Evolutionary conservation across 2,329 filamentous ascomycete genomes (phyloP), one percentile per base, ranked within the genome.

Genomic region (Drechslerella coelobrocha): DNA sequence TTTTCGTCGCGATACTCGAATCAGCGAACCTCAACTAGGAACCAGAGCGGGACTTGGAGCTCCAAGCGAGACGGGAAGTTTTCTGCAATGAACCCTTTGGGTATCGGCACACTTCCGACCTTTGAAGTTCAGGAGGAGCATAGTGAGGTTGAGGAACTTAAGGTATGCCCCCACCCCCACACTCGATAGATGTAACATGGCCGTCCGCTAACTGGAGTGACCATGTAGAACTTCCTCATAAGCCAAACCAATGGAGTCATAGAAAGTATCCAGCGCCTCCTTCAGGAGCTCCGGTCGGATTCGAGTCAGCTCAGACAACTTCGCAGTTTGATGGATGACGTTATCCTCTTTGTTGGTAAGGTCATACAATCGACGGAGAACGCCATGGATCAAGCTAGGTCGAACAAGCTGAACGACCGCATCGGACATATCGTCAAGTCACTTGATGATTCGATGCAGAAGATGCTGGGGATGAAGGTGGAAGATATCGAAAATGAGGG

Each of bases 171-270:
- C 14, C 19, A 50, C 3, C 14, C n/a, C 24, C 23, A 19, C 10
- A 9, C 19, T 17, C 12, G 7, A 26, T 51, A 21, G n/a, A 7
- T 9, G 2, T 17, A 14, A 10, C 7, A 27, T 2, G 5, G 12
- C 9, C 27, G 6, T 12, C 23, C 51, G 19, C 47, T 61, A 62
- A 71, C 43, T 24, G 6, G 24, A 19, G 21, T n/a, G 19, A 29
- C 10, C 43, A 39, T 31, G 23, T 37, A 71, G 66, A 63, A 63
- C 29, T 62, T 71, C 59, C 48, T 71, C 34, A 89, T 94, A 77
- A 89, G 92, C 76, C 90, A 94, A 78, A 92, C 89, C 9, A 89
- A 90, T 54, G 81, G 87, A 2, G 83, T 96, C 68, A 88, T 94
- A 24, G 86, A 91, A 74, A 89, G 87, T 47, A 92, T 95, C 73